Base-by-base conservation (phyloP, 1,284 basidiomycete genomes). In the Abortiporus biennis region DNA sequence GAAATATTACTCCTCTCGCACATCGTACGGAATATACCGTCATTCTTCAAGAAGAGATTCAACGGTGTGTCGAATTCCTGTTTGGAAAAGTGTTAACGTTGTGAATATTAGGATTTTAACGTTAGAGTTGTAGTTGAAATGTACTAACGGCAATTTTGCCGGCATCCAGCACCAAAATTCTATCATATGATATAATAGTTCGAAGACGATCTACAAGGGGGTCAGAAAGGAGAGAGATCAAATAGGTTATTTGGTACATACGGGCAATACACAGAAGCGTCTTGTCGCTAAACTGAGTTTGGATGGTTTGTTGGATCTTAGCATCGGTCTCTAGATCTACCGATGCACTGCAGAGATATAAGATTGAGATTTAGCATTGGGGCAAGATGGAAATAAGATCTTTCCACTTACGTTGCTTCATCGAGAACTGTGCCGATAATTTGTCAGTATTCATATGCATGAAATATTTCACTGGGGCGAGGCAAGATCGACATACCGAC, bases 181-280 rank as follows among this genome's bases (percentile, higher is more conserved):
- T 66, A 62, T 92, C 87, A 57, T 90, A 92, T 0, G 74, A 74
- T 42, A 92, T 70, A 53, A 93, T 91, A 0, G 90, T 92, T 40
- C 83, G 72, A 27, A 91, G 65, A 23, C 83, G 76, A 62, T 81
- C 75, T 81, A 52, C 15, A 40, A 2, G 23, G 36, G 15, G 8
- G 8, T 20, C 8, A 21, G 19, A 15, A 15, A 17, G 36, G 3
- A 37, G 11, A 15, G 29, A 23, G 36, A 22, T 34, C 33, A 17
- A 24, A 21, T 22, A 17, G 13, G 38, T 24, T 4, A 32, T 4
- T 16, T 11, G 22, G 22, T 1, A 57, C 59, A 21, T 47, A 59
- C 58, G 57, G 6, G 58, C 57, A 24, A 62, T 61, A 47, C 57
- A 62, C 15, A 61, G 46, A 21, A 62, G 41, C 1, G 56, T 54